Evolutionary conservation across 768 basidiomycete species (phyloP), one percentile per base, ranked within the genome.

Genomic region (Leccinum imitatum): DNA sequence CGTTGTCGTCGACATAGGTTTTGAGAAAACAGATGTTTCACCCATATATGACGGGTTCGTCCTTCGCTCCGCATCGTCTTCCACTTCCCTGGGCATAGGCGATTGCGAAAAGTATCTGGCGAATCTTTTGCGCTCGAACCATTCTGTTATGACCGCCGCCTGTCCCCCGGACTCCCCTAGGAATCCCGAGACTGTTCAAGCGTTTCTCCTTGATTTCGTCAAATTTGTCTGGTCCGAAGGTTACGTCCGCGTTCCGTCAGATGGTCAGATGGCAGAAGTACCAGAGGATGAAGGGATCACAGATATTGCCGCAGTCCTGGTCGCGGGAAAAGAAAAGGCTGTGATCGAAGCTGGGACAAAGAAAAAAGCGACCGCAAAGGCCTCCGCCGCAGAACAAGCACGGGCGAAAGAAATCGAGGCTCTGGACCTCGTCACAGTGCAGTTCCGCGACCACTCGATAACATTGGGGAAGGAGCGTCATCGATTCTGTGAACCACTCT

Each of bases 261-360:
- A 86, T 56, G 90, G 90, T 39, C 89, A 90, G 71, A 86, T 84
- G 3, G 83, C 81, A 7, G 76, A 77, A 62, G 54, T 76, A 37
- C 77, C 77, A 15, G 92, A 92, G 61, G 92, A 93, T 58, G 93
- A 94, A 62, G 94, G 91, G 4, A 78, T 93, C 25, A 91, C 90
- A 17, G 91, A 96, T 70, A 93, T 95, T 59, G 94, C 94, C 6
- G 92, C 95, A 8, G 86, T 91, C 50, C 79, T 96, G 48, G 90
- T 93, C 33, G 91, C 92, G 8, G 94, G 94, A n/a, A 91, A 89
- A 69, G 94, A 95, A 74, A 86, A 88, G 64, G 90, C 92, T 0
- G 84, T 95, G 35, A 94, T 95, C 61, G 92, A 94, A 72, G 86
- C 84, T 61, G 89, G 86, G 19, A 88, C 87, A 77, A 92, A 90